A percentile compares a stretch with the other conserved stretches of the same genome.
These are phyloP conservation scores for Hymenoscyphus linearis DNA, from an alignment of 2,329 filamentous ascomycete genomes.

Conservation along the genomic window DNA sequence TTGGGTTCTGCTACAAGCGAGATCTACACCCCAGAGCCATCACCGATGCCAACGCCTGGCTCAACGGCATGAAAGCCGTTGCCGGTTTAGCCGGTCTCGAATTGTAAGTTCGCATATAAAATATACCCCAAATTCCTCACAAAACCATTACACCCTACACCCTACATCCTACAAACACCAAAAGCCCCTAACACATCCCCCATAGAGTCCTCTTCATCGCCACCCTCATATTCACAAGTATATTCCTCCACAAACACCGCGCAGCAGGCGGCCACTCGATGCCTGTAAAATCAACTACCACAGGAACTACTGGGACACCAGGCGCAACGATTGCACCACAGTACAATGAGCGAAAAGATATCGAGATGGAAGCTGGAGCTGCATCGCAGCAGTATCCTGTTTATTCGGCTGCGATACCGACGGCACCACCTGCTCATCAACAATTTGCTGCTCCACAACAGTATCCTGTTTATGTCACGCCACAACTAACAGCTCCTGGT, in stretches of 20 bases:
- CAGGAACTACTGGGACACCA: neutral
- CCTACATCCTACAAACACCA: too few species aligned
- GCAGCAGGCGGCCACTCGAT: constrained; percentile 2
- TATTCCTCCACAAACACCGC: constrained; percentile 5
- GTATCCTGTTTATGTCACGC: neutral
- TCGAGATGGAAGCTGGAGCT: neutral
- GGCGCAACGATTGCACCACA: neutral
- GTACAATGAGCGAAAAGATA: neutral
- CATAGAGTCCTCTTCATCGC: constrained; percentile 6
- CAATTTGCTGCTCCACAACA: neutral
- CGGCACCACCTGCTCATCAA: too few species aligned
- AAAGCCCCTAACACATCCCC: neutral
- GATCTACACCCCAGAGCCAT: neutral
- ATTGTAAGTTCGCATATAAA: constrained; percentile 3
- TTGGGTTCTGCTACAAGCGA: constrained; percentile 4
- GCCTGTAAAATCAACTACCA: neutral
- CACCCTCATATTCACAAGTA: neutral
- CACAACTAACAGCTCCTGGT: too few species aligned
- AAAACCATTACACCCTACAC: neutral
- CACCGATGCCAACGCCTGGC: neutral
- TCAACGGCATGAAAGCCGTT: neutral
- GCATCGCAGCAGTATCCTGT: neutral
- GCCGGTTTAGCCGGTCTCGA: constrained; percentile 5
- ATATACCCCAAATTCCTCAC: too few species aligned
- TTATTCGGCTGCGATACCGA: neutral